Conservation (phyloP, 257 asterid species). For the Solanum piurae region DNA sequence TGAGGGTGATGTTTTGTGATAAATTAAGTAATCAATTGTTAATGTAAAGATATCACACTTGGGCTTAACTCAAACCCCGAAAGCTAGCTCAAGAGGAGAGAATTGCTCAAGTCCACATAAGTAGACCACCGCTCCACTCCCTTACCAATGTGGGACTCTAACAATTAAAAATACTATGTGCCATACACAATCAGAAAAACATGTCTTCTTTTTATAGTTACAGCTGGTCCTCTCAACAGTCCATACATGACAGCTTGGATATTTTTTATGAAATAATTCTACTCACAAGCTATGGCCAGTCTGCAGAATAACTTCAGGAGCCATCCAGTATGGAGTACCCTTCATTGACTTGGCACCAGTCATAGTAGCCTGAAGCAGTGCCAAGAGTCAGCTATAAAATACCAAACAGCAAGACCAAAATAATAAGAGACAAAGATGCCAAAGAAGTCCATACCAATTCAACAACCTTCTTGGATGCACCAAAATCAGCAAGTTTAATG, state of each 20-base stretch:
- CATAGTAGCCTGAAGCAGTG: constrained; percentile 73
- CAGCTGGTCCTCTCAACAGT: background rate
- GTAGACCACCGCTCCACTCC: background rate
- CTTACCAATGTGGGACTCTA: background rate
- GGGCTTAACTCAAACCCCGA: background rate
- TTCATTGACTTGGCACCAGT: constrained; percentile 98
- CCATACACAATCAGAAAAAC: background rate
- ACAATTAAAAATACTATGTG: background rate
- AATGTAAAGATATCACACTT: background rate
- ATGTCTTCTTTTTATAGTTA: background rate
- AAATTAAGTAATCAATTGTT: background rate
- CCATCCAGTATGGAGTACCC: constrained; percentile 99
- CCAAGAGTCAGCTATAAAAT: constrained; percentile 8
- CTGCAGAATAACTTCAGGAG: constrained; percentile 99
- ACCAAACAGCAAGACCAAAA: constrained; percentile 8
- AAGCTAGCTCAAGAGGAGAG: background rate
- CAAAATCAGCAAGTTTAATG: constrained; percentile 98
- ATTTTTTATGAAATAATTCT: background rate
- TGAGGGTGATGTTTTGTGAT: background rate
- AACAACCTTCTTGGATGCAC: constrained; percentile 99
- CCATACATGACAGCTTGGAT: background rate
- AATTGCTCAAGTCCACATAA: background rate
- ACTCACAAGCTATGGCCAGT: constrained; percentile 99
- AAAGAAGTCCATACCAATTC: constrained; percentile 55
- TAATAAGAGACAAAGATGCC: background rate